A percentile compares a stretch with the other conserved stretches of the same genome.
Evolutionary conservation across 495 filamentous ascomycete genomes (phyloP).

Genomic region (Trichoderma gamsii): DNA sequence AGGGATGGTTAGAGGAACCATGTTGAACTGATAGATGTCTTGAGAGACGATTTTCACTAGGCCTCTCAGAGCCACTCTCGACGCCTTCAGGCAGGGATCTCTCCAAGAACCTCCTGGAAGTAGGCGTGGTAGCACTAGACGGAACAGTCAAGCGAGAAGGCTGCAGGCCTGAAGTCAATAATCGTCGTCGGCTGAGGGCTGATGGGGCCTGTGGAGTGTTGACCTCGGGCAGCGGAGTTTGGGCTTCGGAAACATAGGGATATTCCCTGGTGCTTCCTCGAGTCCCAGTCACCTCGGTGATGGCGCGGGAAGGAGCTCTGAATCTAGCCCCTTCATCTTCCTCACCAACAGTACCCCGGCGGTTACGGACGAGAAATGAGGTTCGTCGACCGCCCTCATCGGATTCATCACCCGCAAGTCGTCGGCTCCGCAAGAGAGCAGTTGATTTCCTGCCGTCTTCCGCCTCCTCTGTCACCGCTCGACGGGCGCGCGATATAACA

Average conservation of each 20-base stretch:
- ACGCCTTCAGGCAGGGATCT: slow-evolving; percentile 22
- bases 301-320: slow-evolving; percentile 49
- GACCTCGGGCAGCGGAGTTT: slow-evolving; percentile 26
- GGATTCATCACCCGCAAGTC: slow-evolving; percentile 41
- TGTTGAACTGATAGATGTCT: slow-evolving; percentile 38
- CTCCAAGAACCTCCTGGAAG: slow-evolving; percentile 43
- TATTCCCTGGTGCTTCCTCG: slow-evolving; percentile 31
- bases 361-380: slow-evolving; percentile 34
- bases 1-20: neutral
- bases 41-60: slow-evolving; percentile 36
- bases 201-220: slow-evolving; percentile 28
- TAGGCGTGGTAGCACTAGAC: slow-evolving; percentile 22
- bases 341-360: slow-evolving; percentile 38
- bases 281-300: slow-evolving; percentile 48
- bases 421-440: slow-evolving; percentile 36
- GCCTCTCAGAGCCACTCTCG: slow-evolving; percentile 31
- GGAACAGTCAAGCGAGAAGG: slow-evolving; percentile 30
- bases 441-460: slow-evolving; percentile 45
- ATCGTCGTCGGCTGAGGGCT: slow-evolving; percentile 37
- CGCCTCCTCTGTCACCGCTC: slow-evolving; percentile 41
- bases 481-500: slow-evolving; percentile 35
- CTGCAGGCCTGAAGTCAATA: slow-evolving; percentile 34
- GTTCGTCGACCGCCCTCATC: slow-evolving; percentile 41
- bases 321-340: slow-evolving; percentile 43
- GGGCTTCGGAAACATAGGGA: slow-evolving; percentile 20